Percentiles rank a stretch among this genome's conserved stretches.
Conservation (phyloP, 306 rosid genomes). For the Lotus japonicus region DNA sequence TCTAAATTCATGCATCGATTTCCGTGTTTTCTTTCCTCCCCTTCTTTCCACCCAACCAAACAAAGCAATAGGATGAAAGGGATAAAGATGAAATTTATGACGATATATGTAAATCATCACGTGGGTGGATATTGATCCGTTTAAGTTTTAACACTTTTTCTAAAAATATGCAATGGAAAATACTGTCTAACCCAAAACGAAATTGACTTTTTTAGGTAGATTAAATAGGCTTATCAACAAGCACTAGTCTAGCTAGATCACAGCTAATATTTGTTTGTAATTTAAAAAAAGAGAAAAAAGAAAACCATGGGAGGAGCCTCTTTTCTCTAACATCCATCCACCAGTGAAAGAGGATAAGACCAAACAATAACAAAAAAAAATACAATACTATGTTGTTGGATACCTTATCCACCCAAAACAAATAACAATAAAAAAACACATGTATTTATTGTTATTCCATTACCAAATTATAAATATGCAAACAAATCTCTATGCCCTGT, state of each 20-base stretch:
- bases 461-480: conserved; percentile 14
- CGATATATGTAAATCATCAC: too few species aligned
- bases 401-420: conserved; percentile 13
- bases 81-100: too few species aligned
- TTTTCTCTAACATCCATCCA: background rate
- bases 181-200: too few species aligned
- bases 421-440: background rate
- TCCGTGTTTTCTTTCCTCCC: too few species aligned
- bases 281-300: background rate
- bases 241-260: conserved; percentile 8
- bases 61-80: too few species aligned
- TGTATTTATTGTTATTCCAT: too few species aligned
- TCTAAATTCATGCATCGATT: too few species aligned
- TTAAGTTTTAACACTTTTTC: too few species aligned
- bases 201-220: background rate
- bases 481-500: background rate
- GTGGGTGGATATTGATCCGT: too few species aligned
- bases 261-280: conserved; percentile 17
- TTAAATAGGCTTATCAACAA: background rate
- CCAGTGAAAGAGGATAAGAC: conserved; percentile 52
- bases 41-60: too few species aligned
- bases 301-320: background rate
- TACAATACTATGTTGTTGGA: conserved; percentile 18
- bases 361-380: background rate
- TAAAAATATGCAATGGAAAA: background rate